Evolutionary conservation across 2,329 filamentous ascomycete genomes (phyloP).

Genomic region (Mycosphaerella sp.): DNA sequence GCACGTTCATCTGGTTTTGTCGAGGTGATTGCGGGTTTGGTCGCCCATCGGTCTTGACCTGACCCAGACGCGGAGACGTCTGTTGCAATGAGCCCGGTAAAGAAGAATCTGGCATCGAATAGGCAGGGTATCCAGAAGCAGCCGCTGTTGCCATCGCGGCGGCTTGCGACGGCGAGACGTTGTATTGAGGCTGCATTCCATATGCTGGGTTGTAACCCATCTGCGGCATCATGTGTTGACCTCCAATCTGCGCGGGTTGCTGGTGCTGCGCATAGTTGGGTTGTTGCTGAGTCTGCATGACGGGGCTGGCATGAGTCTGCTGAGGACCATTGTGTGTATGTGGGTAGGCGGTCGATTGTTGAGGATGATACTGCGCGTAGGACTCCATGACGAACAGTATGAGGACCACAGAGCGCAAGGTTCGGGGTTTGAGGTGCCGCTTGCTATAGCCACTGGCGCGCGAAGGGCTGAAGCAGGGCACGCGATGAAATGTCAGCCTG

Average conservation of each 20-base stretch:
- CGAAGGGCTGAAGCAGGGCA: slow-evolving; percentile 16
- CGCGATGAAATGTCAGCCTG: slow-evolving; percentile 21
- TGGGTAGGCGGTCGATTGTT: slow-evolving; percentile 36
- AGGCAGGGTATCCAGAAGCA: slow-evolving; percentile 73
- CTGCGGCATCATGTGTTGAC: slow-evolving; percentile 53
- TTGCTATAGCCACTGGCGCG: slow-evolving; percentile 9
- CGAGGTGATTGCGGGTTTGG: slow-evolving; percentile 69
- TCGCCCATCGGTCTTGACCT: slow-evolving; percentile 55
- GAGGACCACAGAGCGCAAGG: slow-evolving; percentile 17
- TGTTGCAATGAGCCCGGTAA: slow-evolving; percentile 59
- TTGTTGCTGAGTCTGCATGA: slow-evolving; percentile 65
- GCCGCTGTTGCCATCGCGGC: slow-evolving; percentile 93
- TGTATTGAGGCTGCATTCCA: slow-evolving; percentile 68
- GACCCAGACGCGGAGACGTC: slow-evolving; percentile 68
- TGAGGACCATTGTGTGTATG: slow-evolving; percentile 45
- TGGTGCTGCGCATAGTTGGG: slow-evolving; percentile 51
- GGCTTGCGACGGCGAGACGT: slow-evolving; percentile 75
- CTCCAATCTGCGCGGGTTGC: slow-evolving; percentile 47
- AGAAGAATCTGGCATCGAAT: slow-evolving; percentile 61
- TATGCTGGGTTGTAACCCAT: slow-evolving; percentile 73
- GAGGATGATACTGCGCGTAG: slow-evolving; percentile 45
- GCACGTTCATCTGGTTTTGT: slow-evolving; percentile 54
- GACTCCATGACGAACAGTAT: slow-evolving; percentile 39
- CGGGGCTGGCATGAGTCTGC: slow-evolving; percentile 65
- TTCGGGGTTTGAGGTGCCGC: slow-evolving; percentile 17